phyloP scores from a whole-genome alignment of 148 eudicot species.

The Persicaria tinctoria region DNA sequence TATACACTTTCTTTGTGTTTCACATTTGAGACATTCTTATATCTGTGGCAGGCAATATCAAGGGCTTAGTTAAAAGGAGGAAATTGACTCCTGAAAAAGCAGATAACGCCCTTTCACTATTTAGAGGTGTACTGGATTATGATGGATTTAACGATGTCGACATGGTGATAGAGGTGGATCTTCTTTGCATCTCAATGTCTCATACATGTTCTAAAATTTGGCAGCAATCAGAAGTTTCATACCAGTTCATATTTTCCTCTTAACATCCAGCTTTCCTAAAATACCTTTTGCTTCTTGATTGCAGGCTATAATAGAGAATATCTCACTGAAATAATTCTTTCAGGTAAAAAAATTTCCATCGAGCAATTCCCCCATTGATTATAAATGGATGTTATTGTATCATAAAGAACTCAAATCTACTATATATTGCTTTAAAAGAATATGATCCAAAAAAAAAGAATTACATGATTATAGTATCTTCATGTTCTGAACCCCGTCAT shows the following conservation, averaged over 20 bases:
- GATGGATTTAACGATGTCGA: conserved; percentile 73
- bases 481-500: neutral
- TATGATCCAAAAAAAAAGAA: neutral
- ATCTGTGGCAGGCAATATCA: conserved; percentile 57
- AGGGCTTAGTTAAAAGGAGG: conserved; percentile 61
- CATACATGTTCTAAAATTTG: neutral
- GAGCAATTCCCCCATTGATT: neutral
- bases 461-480: neutral
- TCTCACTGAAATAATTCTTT: conserved; percentile 82
- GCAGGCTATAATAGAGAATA: conserved; percentile 81
- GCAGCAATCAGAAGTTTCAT: neutral
- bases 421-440: neutral
- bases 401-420: too few relatives aligned
- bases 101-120: conserved; percentile 62
- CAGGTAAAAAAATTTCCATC: conserved; percentile 25
- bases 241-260: neutral
- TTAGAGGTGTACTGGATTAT: conserved; percentile 85
- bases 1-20: neutral
- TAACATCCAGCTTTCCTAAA: neutral
- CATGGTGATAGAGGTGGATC: conserved; percentile 85
- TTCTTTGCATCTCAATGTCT: conserved; percentile 3
- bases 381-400: neutral
- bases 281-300: conserved; percentile 8
- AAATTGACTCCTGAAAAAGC: conserved; percentile 67
- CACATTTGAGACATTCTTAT: conserved; percentile 1